Evolutionary conservation across 805 yeast species (phyloP).

Genomic region (Lachancea waltii): DNA sequence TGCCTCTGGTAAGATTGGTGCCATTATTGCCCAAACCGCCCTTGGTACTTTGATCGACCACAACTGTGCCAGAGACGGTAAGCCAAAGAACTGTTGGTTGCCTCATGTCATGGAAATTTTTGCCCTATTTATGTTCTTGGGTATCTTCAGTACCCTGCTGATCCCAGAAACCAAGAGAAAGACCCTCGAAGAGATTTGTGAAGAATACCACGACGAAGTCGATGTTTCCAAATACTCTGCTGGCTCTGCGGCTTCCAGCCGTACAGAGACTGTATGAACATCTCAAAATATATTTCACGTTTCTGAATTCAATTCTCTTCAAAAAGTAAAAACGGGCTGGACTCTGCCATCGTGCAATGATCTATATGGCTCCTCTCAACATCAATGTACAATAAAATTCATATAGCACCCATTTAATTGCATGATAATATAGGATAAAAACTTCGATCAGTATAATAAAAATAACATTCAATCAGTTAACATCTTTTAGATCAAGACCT

Average conservation of each 20-base stretch:
- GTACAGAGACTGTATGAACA: constrained; percentile 9
- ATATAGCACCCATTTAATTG: too few relatives aligned
- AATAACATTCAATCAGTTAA: too few relatives aligned
- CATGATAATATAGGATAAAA: too few relatives aligned
- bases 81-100: constrained; percentile 60
- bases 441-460: too few relatives aligned
- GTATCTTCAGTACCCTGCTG: constrained; percentile 57
- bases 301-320: too few relatives aligned
- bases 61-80: constrained; percentile 55
- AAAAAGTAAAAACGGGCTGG: too few relatives aligned
- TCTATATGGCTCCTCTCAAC: too few relatives aligned
- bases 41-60: constrained; percentile 79
- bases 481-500: too few relatives aligned
- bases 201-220: constrained; percentile 76
- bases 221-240: constrained; percentile 39
- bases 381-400: too few relatives aligned
- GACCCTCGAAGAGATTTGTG: constrained; percentile 80
- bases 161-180: constrained; percentile 89
- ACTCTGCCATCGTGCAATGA: too few relatives aligned
- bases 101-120: constrained; percentile 92
- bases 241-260: constrained; percentile 13
- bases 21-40: constrained; percentile 84
- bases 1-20: constrained; percentile 88
- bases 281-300: too few relatives aligned
- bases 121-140: constrained; percentile 85